These are phyloP conservation scores for Ophiosphaerella herpotricha DNA, from an alignment of 2,329 filamentous ascomycete species.

Conservation along the genomic window DNA sequence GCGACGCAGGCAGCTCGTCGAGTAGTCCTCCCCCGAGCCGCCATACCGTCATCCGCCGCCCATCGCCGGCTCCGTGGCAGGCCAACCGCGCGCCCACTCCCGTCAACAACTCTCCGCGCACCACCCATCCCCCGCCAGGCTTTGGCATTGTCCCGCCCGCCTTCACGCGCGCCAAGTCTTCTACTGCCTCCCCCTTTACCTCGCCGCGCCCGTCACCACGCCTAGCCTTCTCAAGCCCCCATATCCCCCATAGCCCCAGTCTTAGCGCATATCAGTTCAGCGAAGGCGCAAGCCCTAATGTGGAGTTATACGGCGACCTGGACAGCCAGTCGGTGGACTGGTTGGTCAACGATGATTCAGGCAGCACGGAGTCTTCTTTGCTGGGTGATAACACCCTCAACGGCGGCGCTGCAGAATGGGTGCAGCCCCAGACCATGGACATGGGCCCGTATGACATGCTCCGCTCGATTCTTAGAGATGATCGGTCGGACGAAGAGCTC, in stretches of 20 bases:
- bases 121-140: constrained; percentile 80
- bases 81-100: constrained; percentile 75
- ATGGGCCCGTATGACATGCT: constrained; percentile 99
- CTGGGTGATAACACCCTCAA: constrained; percentile 73
- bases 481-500: constrained; percentile 90
- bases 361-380: constrained; percentile 75
- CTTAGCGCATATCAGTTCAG: constrained; percentile 96
- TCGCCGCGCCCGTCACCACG: constrained; percentile 92
- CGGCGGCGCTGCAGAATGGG: constrained; percentile 80
- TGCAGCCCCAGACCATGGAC: constrained; percentile 71
- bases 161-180: constrained; percentile 75
- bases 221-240: constrained; percentile 84
- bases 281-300: constrained; percentile 71
- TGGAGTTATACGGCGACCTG: constrained; percentile 87
- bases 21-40: constrained; percentile 83
- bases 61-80: constrained; percentile 94
- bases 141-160: constrained; percentile 73
- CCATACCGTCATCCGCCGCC: constrained; percentile 85
- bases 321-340: constrained; percentile 96
- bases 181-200: constrained; percentile 83
- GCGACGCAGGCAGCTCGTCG: constrained; percentile 64
- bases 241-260: constrained; percentile 90
- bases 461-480: constrained; percentile 87
- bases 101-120: constrained; percentile 78
- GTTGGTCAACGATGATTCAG: constrained; percentile 87